These are phyloP conservation scores for Besnoitia besnoiti DNA, from an alignment of 169 alveolate species.

Conservation along the genomic window DNA sequence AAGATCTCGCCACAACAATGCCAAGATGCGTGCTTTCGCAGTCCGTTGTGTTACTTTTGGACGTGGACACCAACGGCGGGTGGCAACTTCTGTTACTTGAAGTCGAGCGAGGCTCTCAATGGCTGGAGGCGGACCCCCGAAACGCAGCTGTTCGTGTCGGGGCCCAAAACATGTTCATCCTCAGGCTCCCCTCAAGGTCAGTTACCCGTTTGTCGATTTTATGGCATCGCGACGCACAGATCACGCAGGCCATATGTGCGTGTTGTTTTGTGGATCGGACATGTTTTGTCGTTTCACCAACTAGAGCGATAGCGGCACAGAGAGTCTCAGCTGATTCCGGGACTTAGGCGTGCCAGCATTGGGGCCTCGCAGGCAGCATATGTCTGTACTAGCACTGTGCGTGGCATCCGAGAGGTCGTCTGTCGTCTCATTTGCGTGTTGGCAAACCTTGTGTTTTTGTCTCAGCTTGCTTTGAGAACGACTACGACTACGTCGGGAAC, in stretches of 20 bases:
- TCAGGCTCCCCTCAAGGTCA: background rate
- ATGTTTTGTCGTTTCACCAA: no score
- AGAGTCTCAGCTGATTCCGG: no score
- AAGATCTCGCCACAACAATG: slow-evolving; percentile 4
- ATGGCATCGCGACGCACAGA: background rate
- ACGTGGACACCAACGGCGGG: slow-evolving; percentile 3
- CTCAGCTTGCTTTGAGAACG: slow-evolving; percentile 23
- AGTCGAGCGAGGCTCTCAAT: background rate
- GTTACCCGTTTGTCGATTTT: background rate
- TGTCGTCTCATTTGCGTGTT: no score
- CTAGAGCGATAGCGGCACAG: no score
- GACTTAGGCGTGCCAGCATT: no score
- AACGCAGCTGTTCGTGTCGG: background rate
- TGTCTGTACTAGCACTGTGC: no score
- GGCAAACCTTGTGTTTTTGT: no score
- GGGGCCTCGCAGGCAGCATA: no score
- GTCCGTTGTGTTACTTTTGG: background rate
- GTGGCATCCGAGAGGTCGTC: no score
- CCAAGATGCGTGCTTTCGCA: background rate
- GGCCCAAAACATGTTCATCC: background rate
- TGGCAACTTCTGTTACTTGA: slow-evolving; percentile 4
- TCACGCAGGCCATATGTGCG: background rate
- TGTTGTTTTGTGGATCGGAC: no score
- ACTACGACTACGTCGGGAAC: slow-evolving; percentile 33
- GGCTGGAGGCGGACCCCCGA: background rate